Evolutionary conservation across 1,139 yeast genomes (phyloP).

Genomic region (Geotrichum candidum): DNA sequence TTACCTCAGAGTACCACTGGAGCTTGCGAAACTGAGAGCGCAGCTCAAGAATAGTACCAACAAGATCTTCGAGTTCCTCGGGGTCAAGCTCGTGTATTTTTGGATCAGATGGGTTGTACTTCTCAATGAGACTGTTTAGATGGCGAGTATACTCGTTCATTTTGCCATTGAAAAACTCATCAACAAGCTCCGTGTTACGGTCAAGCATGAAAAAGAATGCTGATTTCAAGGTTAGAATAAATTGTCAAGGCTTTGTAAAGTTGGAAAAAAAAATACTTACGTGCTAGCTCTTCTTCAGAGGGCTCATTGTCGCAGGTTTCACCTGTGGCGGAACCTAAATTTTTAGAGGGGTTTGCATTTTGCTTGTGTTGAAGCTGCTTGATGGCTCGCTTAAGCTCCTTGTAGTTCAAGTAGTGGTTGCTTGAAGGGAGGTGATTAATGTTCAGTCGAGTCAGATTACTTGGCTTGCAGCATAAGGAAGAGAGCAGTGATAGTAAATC

Average conservation of each 20-base stretch:
- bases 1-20: constrained; percentile 87
- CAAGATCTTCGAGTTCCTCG: constrained; percentile 77
- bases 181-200: constrained; percentile 75
- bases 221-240: constrained; percentile 33
- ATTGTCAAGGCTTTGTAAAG: neutral
- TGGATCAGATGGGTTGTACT: constrained; percentile 23
- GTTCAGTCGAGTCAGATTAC: neutral
- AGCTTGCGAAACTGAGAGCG: constrained; percentile 74
- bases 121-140: constrained; percentile 40
- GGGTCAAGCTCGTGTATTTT: constrained; percentile 33
- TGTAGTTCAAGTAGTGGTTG: constrained; percentile 74
- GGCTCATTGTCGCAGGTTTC: constrained; percentile 1
- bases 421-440: constrained; percentile 22
- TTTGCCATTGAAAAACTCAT: constrained; percentile 68
- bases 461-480: neutral
- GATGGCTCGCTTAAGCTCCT: constrained; percentile 73
- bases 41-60: constrained; percentile 68
- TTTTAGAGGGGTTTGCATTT: constrained; percentile 7
- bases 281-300: constrained; percentile 28
- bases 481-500: constrained; percentile 14
- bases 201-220: constrained; percentile 76
- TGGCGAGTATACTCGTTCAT: constrained; percentile 69
- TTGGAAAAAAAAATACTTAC: constrained; percentile 21
- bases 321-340: constrained; percentile 19
- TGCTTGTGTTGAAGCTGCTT: constrained; percentile 41